Evolutionary conservation across 768 basidiomycete genomes (phyloP), one percentile per base, ranked within the genome.

Genomic region (Russula ochroleuca): DNA sequence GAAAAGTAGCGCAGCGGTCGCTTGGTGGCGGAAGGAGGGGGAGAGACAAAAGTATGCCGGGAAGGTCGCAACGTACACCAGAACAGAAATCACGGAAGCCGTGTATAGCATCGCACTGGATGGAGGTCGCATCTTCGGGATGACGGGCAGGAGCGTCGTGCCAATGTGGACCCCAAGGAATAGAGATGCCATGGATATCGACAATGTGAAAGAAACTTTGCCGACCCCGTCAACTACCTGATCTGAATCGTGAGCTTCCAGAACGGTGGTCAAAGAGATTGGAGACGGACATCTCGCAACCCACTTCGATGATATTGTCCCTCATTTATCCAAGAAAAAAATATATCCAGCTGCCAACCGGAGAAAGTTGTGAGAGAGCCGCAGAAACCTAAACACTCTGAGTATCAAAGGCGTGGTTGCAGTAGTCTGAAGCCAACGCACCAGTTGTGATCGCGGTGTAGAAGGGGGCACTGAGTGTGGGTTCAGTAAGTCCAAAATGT

Each of bases 311-410:
- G 72, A 52, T 79, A 81, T 11, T 77, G 73, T 40, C 77, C 77
- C 3, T 80, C 75, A 72, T 98, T 92, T 0, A 88, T 78, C 85
- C 94, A 98, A 0, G 93, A 89, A 58, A 81, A 74, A 70, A 96
- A 98, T 0, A 93, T 75, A 65, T 95, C 92, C 11, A 91, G 72
- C 74, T 98, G 92, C 97, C 97, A 98, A 41, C 87, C 83, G 17
- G 95, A 97, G 78, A 98, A 98, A 2, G 94, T 98, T 11, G 97
- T 99, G 69, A 98, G 75, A 1, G 93, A 96, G 3, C 96, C 97
- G 71, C 97, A 98, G 74, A 98, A 93, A 15, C 93, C 94, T 88
- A 63, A 28, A 41, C 25, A n/a, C 5, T 25, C 17, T 35, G 43
- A 19, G 11, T 21, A 48, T 64, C 14, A 60, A 47, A 41, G 49